These are phyloP conservation scores for Bipolaris cookei DNA, from an alignment of 2,329 filamentous ascomycete genomes.

Conservation along the genomic window DNA sequence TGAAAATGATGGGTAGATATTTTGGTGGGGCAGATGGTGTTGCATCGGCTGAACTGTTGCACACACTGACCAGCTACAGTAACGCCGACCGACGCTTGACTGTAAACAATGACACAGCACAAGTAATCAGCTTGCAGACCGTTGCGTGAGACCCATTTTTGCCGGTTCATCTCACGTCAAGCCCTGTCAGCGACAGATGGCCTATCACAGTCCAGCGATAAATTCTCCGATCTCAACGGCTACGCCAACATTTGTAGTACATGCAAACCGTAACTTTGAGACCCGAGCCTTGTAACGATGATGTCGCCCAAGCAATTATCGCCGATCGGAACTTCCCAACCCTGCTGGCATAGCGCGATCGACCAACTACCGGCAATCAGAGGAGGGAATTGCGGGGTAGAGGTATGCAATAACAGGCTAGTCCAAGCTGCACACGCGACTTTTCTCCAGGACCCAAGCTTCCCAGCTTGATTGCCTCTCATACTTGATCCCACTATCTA, in stretches of 20 bases:
- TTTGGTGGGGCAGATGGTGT: no score
- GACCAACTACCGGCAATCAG: slow-evolving; percentile 7
- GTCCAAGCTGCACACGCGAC: slow-evolving; percentile 1
- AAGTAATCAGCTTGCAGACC: neutral
- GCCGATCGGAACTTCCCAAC: slow-evolving; percentile 15
- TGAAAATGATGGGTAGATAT: no score
- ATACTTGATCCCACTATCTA: slow-evolving; percentile 9
- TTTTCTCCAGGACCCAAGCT: slow-evolving; percentile 8
- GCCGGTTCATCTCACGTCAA: slow-evolving; percentile 4
- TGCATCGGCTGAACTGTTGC: no score
- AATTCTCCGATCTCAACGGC: neutral
- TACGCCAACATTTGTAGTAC: neutral
- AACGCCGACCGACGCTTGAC: neutral
- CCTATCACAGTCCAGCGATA: neutral
- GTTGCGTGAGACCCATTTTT: slow-evolving; percentile 1
- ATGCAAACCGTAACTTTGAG: neutral
- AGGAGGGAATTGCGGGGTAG: slow-evolving; percentile 16
- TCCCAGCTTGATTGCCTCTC: slow-evolving; percentile 22
- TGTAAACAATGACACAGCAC: neutral
- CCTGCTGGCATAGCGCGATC: slow-evolving; percentile 5
- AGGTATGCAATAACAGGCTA: slow-evolving; percentile 9
- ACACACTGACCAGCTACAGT: no score
- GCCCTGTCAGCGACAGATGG: neutral
- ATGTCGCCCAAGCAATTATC: slow-evolving; percentile 18
- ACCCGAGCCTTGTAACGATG: slow-evolving; percentile 5